Evolutionary conservation across 495 filamentous ascomycete species (phyloP).

Genomic region (Cercophora samala): DNA sequence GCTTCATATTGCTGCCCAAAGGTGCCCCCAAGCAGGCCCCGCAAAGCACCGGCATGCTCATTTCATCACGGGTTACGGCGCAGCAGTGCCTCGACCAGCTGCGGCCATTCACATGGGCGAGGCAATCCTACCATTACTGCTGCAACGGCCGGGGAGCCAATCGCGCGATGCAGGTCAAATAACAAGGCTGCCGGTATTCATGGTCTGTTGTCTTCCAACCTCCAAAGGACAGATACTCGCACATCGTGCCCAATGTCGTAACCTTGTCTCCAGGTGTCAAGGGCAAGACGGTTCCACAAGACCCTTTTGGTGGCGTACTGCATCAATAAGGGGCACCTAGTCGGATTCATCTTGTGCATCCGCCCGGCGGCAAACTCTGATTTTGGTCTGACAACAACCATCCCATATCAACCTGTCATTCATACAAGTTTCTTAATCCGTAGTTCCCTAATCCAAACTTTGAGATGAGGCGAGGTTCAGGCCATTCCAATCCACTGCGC

Average conservation of each 20-base stretch:
- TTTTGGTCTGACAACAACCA: background rate
- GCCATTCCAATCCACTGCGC: background rate
- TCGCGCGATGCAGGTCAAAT: background rate
- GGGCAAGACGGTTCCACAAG: background rate
- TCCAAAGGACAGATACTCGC: background rate
- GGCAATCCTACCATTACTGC: background rate
- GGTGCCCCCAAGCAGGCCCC: background rate
- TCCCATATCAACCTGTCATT: background rate
- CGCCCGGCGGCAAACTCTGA: background rate
- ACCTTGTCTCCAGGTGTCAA: background rate
- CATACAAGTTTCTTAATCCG: background rate
- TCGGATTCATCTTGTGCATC: background rate
- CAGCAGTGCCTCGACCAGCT: background rate
- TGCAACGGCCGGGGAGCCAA: background rate
- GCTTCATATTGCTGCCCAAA: background rate
- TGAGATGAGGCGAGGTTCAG: background rate
- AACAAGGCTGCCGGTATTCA: background rate
- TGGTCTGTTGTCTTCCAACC: background rate
- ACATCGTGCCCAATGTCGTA: background rate
- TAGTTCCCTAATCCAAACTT: background rate
- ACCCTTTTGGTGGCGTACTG: background rate
- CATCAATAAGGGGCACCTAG: background rate
- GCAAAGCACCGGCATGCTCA: background rate
- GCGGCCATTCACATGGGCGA: background rate
- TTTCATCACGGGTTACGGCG: background rate